Conservation (phyloP, 139 green algal genomes). For the Chlorella sp. region DNA sequence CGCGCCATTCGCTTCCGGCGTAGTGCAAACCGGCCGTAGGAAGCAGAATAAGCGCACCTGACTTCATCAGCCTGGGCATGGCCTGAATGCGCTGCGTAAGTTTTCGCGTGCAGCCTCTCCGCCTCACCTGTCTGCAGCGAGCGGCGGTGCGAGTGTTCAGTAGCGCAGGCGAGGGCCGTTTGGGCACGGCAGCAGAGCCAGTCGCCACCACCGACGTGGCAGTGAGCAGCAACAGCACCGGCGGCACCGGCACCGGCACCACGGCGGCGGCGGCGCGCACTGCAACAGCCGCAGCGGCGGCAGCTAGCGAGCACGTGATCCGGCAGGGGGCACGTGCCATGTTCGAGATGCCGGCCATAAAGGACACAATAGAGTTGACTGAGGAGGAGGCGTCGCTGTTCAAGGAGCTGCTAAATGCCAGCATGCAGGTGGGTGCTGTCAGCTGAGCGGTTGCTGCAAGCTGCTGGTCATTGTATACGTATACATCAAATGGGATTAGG, state of each 20-base stretch:
- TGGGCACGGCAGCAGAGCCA: neutral
- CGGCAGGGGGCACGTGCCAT: neutral
- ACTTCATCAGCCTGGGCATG: too few relatives aligned
- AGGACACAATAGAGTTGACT: slow-evolving; percentile 67
- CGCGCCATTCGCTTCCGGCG: too few relatives aligned
- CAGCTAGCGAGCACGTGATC: neutral
- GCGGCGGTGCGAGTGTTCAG: slow-evolving; percentile 8
- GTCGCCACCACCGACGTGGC: neutral
- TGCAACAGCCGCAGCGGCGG: neutral
- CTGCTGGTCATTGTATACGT: neutral
- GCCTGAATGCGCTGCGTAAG: neutral
- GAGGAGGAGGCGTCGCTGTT: slow-evolving; percentile 81
- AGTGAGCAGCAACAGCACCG: neutral
- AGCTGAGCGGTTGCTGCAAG: neutral
- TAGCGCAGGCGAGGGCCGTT: neutral
- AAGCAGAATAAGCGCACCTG: too few relatives aligned
- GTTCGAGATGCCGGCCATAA: slow-evolving; percentile 44
- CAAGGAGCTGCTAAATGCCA: slow-evolving; percentile 72
- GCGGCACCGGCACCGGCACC: neutral
- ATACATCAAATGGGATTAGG: too few relatives aligned
- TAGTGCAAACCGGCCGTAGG: too few relatives aligned
- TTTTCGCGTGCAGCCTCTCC: neutral
- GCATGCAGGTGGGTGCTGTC: slow-evolving; percentile 13
- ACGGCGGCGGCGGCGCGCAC: neutral
- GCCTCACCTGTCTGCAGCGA: slow-evolving; percentile 10